Conservation (phyloP, 139 green algal genomes). For the Coccomyxa sp. region DNA sequence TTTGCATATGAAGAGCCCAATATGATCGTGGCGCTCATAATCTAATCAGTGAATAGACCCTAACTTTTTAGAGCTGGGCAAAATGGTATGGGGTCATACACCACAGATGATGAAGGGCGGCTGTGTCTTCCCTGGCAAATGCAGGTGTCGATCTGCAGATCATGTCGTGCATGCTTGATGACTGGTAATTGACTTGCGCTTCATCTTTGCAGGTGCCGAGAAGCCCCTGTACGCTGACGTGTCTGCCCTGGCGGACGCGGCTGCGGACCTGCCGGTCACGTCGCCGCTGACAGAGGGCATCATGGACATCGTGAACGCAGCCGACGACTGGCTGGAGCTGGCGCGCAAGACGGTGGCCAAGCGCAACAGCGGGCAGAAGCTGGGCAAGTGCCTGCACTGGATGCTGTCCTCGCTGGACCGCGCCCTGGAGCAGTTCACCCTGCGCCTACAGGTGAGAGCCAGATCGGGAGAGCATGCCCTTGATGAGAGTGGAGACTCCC, state of each 20-base stretch:
- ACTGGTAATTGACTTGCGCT: too few relatives aligned
- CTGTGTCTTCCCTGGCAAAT: too few relatives aligned
- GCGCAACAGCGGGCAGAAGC: constrained; percentile 20
- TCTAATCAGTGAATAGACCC: too few relatives aligned
- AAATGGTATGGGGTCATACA: too few relatives aligned
- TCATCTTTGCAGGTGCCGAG: not conserved
- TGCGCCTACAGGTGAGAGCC: constrained; percentile 33
- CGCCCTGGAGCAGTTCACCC: constrained; percentile 44
- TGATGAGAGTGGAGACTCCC: too few relatives aligned
- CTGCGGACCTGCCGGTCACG: not conserved
- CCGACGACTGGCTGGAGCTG: constrained; percentile 20
- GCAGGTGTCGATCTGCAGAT: not conserved
- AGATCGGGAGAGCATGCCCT: too few relatives aligned
- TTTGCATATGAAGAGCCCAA: too few relatives aligned
- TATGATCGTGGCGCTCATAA: too few relatives aligned
- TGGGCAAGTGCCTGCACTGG: constrained; percentile 20
- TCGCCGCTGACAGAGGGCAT: constrained; percentile 3
- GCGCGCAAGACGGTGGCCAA: constrained; percentile 21
- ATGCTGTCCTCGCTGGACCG: not conserved
- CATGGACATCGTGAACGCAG: not conserved
- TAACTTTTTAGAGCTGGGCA: too few relatives aligned
- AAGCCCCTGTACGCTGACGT: not conserved
- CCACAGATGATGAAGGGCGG: too few relatives aligned
- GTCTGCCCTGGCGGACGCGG: not conserved
- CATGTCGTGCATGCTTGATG: too few relatives aligned